Conservation (phyloP, 192 early-diverging fungal species). For the Mortierella alpina region DNA sequence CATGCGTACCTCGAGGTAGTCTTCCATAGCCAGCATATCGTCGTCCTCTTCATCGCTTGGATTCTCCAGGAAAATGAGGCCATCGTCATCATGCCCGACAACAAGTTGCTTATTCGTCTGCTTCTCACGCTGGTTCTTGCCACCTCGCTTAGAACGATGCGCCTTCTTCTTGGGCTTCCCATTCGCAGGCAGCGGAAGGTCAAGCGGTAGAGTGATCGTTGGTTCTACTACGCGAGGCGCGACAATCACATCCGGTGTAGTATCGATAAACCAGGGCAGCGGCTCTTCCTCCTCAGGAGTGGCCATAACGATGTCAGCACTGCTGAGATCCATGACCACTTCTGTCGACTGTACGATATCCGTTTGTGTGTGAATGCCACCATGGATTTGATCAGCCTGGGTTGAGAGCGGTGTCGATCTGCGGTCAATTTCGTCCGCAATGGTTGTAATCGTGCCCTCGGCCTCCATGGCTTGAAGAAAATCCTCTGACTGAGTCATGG, state of each 20-base stretch:
- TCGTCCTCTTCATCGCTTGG: slow-evolving; percentile 47
- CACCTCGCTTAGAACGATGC: slow-evolving; percentile 49
- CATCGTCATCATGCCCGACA: slow-evolving; percentile 49
- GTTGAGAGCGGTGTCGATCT: slow-evolving; percentile 10
- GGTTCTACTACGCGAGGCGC: not conserved
- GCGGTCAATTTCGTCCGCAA: slow-evolving; percentile 35
- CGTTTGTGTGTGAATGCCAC: not conserved
- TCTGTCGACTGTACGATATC: not conserved
- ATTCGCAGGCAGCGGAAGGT: not conserved
- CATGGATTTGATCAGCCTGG: not conserved
- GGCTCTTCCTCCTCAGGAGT: not conserved
- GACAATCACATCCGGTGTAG: slow-evolving; percentile 2
- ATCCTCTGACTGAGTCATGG: slow-evolving; percentile 52
- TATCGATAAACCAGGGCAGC: slow-evolving; percentile 6
- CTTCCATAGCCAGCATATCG: slow-evolving; percentile 24
- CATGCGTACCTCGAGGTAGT: slow-evolving; percentile 32
- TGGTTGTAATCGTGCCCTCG: slow-evolving; percentile 14
- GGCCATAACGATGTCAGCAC: not conserved
- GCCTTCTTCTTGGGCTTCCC: slow-evolving; percentile 45
- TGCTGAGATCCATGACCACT: no score
- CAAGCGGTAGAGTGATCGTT: not conserved
- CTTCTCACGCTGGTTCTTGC: slow-evolving; percentile 31
- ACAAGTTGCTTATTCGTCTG: slow-evolving; percentile 32
- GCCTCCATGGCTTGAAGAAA: slow-evolving; percentile 23
- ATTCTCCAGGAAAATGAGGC: slow-evolving; percentile 31